Percentiles rank a stretch among this genome's conserved stretches.
Conservation (phyloP, 768 basidiomycete species). For the Tricholoma saponaceum region DNA sequence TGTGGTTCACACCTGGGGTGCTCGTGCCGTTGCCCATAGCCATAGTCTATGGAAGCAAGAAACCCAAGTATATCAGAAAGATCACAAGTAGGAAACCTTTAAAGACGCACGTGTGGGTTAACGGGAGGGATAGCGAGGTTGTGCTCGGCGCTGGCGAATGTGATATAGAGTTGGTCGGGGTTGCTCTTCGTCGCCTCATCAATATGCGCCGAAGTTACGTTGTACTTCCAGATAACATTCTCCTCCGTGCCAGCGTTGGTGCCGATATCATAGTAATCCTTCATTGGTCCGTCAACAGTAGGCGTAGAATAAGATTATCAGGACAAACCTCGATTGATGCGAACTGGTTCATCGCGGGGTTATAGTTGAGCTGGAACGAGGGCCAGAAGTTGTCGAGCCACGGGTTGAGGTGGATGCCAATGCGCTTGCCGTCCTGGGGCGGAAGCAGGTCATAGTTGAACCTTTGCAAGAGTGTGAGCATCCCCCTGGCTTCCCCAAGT, state of each 20-base stretch:
- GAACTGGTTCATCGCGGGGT: constrained; percentile 28
- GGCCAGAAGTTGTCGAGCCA: constrained; percentile 47
- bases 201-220: constrained; percentile 36
- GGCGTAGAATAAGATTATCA: background rate
- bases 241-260: constrained; percentile 27
- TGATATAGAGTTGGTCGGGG: constrained; percentile 42
- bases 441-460: constrained; percentile 40
- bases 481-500: constrained; percentile 48
- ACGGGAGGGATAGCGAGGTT: constrained; percentile 29
- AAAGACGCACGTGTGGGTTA: constrained; percentile 28
- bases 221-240: constrained; percentile 41
- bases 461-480: constrained; percentile 47
- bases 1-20: constrained; percentile 38
- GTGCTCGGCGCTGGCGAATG: constrained; percentile 42
- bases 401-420: constrained; percentile 43
- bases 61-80: background rate
- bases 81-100: background rate
- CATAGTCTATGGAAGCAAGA: constrained; percentile 28
- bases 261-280: constrained; percentile 41
- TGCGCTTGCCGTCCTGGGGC: constrained; percentile 28
- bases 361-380: constrained; percentile 40
- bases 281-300: background rate
- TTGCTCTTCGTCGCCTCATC: constrained; percentile 34
- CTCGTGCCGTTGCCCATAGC: constrained; percentile 37
- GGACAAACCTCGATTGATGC: constrained; percentile 40